phyloP scores from a whole-genome alignment of 495 filamentous ascomycete genomes.

The Margaritispora aquatica region DNA sequence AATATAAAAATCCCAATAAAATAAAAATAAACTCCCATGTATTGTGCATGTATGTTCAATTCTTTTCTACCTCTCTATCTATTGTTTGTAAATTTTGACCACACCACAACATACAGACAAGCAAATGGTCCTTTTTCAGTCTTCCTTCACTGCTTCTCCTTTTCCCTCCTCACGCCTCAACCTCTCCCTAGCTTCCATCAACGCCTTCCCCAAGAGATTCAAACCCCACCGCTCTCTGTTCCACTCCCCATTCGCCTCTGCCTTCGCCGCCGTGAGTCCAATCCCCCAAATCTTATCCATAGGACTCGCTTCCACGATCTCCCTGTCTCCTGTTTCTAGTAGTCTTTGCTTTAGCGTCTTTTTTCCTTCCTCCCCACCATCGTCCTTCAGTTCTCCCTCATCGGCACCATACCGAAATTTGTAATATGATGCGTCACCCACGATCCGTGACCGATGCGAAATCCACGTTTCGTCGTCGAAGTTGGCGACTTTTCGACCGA shows the following conservation, averaged over 20 bases:
- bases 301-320: constrained; percentile 59
- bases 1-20: too few species aligned
- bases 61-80: too few species aligned
- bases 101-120: too few species aligned
- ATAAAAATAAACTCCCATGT: too few species aligned
- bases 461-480: constrained; percentile 52
- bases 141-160: background rate
- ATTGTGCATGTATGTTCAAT: too few species aligned
- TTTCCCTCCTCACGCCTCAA: constrained; percentile 9
- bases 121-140: background rate
- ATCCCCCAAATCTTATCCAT: constrained; percentile 63
- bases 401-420: constrained; percentile 45
- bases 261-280: constrained; percentile 47
- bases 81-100: too few species aligned
- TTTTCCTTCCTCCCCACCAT: constrained; percentile 40
- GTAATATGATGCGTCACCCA: constrained; percentile 49
- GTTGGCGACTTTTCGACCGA: constrained; percentile 49
- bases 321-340: constrained; percentile 49
- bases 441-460: constrained; percentile 44
- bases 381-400: constrained; percentile 40
- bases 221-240: constrained; percentile 52
- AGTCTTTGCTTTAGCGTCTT: constrained; percentile 47
- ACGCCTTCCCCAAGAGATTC: constrained; percentile 57
- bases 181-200: constrained; percentile 16
- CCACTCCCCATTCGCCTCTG: constrained; percentile 36